A percentile compares a stretch with the other conserved stretches of the same genome.
These are phyloP conservation scores for Leccinum pellstonianum DNA, from an alignment of 768 basidiomycete genomes.

Conservation along the genomic window DNA sequence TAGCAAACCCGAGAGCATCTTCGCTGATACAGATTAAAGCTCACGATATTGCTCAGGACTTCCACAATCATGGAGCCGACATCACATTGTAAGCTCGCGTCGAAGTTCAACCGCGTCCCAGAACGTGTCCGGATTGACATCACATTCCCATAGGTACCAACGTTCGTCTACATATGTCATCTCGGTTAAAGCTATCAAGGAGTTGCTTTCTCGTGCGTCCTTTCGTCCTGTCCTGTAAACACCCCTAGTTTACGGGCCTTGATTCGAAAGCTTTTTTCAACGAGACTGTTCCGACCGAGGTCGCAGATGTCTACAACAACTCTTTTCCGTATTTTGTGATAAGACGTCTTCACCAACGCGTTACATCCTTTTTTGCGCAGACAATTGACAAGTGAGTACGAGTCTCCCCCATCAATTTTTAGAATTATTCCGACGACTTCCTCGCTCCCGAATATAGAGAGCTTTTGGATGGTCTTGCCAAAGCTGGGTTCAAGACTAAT, in stretches of 20 bases:
- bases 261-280: conserved; percentile 17
- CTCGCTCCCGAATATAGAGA: conserved; percentile 25
- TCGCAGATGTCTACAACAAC: conserved; percentile 18
- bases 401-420: not conserved
- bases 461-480: conserved; percentile 36
- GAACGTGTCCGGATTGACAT: not conserved
- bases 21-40: conserved; percentile 19
- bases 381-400: conserved; percentile 29
- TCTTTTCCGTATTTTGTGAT: conserved; percentile 18
- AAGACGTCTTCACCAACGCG: conserved; percentile 24
- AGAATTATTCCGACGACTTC: not conserved
- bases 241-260: not conserved
- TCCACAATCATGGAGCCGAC: conserved; percentile 30
- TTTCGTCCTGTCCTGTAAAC: not conserved
- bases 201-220: conserved; percentile 13
- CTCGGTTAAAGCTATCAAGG: conserved; percentile 9
- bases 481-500: conserved; percentile 39
- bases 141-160: conserved; percentile 17
- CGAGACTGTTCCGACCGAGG: conserved; percentile 22
- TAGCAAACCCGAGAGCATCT: not conserved
- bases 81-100: conserved; percentile 23
- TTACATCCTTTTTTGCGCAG: conserved; percentile 15
- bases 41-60: conserved; percentile 41
- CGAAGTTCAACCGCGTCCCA: not conserved
- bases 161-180: conserved; percentile 27